A percentile compares a stretch with the other conserved stretches of the same genome.
Evolutionary conservation across 768 basidiomycete species (phyloP).

Genomic region (Cystobasidium onofrii): DNA sequence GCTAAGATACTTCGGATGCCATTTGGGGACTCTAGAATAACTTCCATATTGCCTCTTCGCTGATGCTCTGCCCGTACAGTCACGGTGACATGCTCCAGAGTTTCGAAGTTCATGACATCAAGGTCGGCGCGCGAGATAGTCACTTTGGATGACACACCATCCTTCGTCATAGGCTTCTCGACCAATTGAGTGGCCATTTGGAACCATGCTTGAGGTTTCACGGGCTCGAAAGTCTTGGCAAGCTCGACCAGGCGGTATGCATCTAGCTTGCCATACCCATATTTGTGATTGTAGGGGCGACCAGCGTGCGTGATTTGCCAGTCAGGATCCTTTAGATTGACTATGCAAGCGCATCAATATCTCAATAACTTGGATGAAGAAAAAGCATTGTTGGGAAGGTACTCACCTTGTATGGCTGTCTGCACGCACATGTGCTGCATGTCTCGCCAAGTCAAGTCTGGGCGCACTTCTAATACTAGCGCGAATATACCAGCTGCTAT

Average conservation of each 20-base stretch:
- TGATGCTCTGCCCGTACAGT: conserved; percentile 87
- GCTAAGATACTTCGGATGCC: conserved; percentile 79
- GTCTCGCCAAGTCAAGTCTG: conserved; percentile 94
- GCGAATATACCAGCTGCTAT: conserved; percentile 91
- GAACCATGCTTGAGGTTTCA: conserved; percentile 91
- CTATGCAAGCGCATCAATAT: conserved; percentile 34
- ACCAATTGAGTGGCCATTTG: conserved; percentile 53
- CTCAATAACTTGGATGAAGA: background rate
- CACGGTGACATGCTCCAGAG: conserved; percentile 83
- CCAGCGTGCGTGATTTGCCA: conserved; percentile 78
- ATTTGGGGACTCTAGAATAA: conserved; percentile 73
- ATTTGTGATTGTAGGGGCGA: conserved; percentile 74
- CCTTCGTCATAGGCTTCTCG: conserved; percentile 56
- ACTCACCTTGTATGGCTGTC: conserved; percentile 53
- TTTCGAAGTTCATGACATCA: conserved; percentile 67
- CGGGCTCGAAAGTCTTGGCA: conserved; percentile 70
- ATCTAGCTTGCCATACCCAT: conserved; percentile 84
- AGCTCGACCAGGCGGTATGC: conserved; percentile 71
- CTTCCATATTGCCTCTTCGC: conserved; percentile 82
- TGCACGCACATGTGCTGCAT: conserved; percentile 79
- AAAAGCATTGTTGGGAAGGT: background rate
- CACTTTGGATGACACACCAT: conserved; percentile 57
- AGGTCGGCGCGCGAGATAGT: conserved; percentile 62
- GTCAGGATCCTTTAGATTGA: conserved; percentile 84
- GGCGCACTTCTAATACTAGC: conserved; percentile 75